Base-by-base conservation (phyloP, 352 stramenopile genomes). In the Pythium coloratum region DNA sequence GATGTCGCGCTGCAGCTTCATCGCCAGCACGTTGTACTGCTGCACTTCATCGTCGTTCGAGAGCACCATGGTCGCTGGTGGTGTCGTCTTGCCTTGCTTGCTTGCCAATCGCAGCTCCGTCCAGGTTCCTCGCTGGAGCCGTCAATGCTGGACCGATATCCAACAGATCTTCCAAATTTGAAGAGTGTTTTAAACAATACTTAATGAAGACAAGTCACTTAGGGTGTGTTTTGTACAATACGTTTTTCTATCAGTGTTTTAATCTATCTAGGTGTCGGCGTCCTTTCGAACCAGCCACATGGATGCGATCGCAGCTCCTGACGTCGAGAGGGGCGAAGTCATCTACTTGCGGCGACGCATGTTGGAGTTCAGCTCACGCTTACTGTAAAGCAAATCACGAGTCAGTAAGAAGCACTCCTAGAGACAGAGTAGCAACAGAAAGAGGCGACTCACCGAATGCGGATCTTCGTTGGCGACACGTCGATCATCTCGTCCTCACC, bases 401-500 rank as follows among this genome's bases (percentile, higher is more conserved):
- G 46, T 53, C 24, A 14, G 55, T 40, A 12, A 38, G 7, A 38
- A 2, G 36, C 12, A 55, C 49, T 36, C 49, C 26, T 10, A 18
- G 16, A 6, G 6, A 54, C 14, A 51, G 13, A 58, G 20, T 20
- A 36, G 33, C 16, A 13, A 36, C 51, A 59, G 20, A 0, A 61
- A 8, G 3, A 24, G 16, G 26, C 13, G 12, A 71, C 75, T 28
- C 58, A 86, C 78, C 79, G 72, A 73, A 99, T 94, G 61, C 97
- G 89, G 51, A 99, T 97, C 70, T 83, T 96, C 28, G 76, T 76
- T 18, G 97, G 97, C 46, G 97, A 99, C 14, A 99, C 92, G 73
- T 99, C 97, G 63, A 99, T 97, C 75, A 99, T 98, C 80, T 99
- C 97, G 77, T 99, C 97, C 53, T 98, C 91, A 55, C 82, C 86